Conservation (phyloP, 2,329 filamentous ascomycete species). For the Paradendryphiella salina region DNA sequence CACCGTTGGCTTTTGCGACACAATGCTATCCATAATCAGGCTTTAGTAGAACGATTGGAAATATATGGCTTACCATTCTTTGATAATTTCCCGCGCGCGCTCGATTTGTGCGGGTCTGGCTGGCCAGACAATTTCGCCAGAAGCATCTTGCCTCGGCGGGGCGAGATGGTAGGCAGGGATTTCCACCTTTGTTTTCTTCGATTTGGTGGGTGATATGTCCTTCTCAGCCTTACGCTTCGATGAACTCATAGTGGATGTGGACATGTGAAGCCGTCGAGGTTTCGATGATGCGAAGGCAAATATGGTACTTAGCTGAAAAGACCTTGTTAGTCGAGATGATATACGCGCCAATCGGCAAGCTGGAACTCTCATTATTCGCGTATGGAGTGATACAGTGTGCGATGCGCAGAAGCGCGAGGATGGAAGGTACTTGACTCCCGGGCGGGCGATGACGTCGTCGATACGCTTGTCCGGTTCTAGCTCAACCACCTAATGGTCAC, state of each 20-base stretch:
- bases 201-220: conserved; percentile 14
- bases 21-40: conserved; percentile 50
- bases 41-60: background rate
- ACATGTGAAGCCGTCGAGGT: conserved; percentile 14
- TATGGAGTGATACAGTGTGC: background rate
- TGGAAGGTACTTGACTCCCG: background rate
- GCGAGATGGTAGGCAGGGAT: conserved; percentile 41
- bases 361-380: conserved; percentile 1
- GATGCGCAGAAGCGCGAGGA: background rate
- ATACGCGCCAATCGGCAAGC: background rate
- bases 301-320: background rate
- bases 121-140: conserved; percentile 62
- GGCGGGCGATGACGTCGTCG: conserved; percentile 13
- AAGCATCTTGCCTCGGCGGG: conserved; percentile 30
- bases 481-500: background rate
- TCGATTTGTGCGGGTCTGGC: conserved; percentile 61
- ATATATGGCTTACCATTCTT: conserved; percentile 56
- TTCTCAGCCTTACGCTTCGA: conserved; percentile 39
- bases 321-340: too few relatives aligned
- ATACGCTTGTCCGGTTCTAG: conserved; percentile 3
- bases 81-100: conserved; percentile 59
- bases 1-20: conserved; percentile 56
- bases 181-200: conserved; percentile 33
- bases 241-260: conserved; percentile 26
- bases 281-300: background rate